Conservation (phyloP, 208 protist genomes). For the Acanthamoeba quina region DNA sequence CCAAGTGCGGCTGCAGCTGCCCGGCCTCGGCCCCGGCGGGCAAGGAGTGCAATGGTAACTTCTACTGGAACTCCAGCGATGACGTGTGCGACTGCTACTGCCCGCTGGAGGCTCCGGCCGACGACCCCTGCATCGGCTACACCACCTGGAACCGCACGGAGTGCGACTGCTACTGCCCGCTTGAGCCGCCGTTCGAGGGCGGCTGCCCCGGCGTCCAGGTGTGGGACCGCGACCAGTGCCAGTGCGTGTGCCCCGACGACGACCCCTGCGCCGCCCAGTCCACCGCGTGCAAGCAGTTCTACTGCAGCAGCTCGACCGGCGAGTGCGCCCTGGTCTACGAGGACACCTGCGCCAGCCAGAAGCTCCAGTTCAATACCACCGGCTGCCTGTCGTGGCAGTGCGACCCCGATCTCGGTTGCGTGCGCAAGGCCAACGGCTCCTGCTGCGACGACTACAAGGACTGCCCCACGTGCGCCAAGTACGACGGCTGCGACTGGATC, state of each 20-base stretch:
- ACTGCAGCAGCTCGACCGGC: background rate
- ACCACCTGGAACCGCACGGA: background rate
- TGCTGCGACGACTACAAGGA: constrained; percentile 16
- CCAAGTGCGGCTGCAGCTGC: constrained; percentile 11
- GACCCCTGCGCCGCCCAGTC: background rate
- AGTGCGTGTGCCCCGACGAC: constrained; percentile 23
- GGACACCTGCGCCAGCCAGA: constrained; percentile 31
- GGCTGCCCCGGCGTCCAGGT: constrained; percentile 10
- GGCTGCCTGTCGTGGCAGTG: background rate
- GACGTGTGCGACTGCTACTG: constrained; percentile 29
- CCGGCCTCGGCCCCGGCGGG: background rate
- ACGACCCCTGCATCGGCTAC: constrained; percentile 12
- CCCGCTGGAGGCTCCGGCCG: background rate
- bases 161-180: constrained; percentile 38
- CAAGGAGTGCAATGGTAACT: constrained; percentile 7
- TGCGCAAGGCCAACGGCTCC: constrained; percentile 23
- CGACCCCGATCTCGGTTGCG: constrained; percentile 36
- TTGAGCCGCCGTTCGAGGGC: background rate
- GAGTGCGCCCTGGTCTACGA: background rate
- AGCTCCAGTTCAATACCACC: background rate
- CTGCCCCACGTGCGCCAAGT: background rate
- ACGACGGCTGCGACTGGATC: constrained; percentile 38
- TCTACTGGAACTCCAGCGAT: background rate
- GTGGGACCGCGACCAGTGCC: background rate
- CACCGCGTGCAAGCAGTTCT: constrained; percentile 39